phyloP scores from a whole-genome alignment of 495 filamentous ascomycete species.

The Astrocystis sublimbata region DNA sequence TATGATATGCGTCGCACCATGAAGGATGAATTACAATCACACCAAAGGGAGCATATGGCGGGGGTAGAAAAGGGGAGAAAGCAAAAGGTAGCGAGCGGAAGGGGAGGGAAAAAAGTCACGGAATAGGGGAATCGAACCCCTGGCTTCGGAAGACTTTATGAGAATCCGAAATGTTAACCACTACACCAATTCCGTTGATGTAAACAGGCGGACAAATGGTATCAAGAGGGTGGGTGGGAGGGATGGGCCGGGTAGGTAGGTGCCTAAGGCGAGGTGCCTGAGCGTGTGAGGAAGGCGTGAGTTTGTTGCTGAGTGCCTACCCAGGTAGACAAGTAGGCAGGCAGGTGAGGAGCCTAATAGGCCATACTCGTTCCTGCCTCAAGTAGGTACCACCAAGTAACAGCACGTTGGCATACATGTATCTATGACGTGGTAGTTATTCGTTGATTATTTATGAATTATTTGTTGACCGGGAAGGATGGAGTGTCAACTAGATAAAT shows the following conservation, averaged over 20 bases:
- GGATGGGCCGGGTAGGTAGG: not conserved
- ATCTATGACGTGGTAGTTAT: too few species aligned
- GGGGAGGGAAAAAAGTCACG: slow-evolving; percentile 11
- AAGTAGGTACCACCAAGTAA: too few species aligned
- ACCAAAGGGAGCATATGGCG: not conserved
- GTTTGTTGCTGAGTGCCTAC: not conserved
- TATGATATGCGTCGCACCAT: too few species aligned
- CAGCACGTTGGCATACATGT: too few species aligned
- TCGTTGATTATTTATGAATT: too few species aligned
- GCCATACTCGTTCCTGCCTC: too few species aligned
- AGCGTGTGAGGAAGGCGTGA: not conserved
- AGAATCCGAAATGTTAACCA: slow-evolving; percentile 19
- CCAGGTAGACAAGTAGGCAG: not conserved
- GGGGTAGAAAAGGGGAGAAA: not conserved
- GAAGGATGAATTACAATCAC: not conserved
- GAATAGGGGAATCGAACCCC: slow-evolving; percentile 24
- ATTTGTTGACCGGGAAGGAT: too few species aligned
- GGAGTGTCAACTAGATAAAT: too few species aligned
- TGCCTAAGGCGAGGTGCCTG: not conserved
- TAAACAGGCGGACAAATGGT: not conserved
- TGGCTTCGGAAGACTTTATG: slow-evolving; percentile 10
- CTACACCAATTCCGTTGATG: slow-evolving; percentile 20
- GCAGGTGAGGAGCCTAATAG: too few species aligned
- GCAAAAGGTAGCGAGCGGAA: not conserved
- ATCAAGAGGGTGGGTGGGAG: not conserved